Conservation (phyloP, 345 rosid species). For the Heritiera littoralis region DNA sequence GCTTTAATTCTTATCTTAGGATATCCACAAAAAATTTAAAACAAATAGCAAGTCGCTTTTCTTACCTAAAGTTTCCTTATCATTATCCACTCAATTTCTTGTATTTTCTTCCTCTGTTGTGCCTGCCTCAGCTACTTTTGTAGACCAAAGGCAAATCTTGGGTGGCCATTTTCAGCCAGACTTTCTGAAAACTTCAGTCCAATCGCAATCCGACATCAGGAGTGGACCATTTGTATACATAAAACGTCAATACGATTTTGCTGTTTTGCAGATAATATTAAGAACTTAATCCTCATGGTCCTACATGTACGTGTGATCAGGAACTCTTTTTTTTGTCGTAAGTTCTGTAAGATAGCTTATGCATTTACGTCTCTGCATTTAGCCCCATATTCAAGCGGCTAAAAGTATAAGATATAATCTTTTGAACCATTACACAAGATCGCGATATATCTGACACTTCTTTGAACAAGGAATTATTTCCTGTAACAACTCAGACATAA, state of each 20-base stretch:
- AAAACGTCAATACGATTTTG: background rate
- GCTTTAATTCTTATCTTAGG: no score
- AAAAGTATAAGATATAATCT: background rate
- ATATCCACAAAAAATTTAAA: no score
- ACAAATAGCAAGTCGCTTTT: background rate
- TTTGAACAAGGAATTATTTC: no score
- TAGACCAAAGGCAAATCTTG: background rate
- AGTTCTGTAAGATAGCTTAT: background rate
- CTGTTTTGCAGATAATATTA: background rate
- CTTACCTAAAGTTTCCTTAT: background rate
- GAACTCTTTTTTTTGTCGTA: background rate
- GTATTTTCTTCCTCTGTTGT: background rate
- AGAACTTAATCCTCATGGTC: background rate
- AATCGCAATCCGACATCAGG: background rate
- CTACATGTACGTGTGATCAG: background rate
- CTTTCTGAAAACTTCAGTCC: background rate
- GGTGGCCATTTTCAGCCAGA: background rate
- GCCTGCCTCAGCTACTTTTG: background rate
- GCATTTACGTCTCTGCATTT: background rate
- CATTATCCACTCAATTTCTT: slow-evolving; percentile 5
- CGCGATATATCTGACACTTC: no score
- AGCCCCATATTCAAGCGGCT: background rate
- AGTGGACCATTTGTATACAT: background rate
- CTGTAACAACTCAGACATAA: no score
- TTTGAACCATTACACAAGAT: no score